Conservation (phyloP, 345 rosid species). For the Capsella bursapastoris region DNA sequence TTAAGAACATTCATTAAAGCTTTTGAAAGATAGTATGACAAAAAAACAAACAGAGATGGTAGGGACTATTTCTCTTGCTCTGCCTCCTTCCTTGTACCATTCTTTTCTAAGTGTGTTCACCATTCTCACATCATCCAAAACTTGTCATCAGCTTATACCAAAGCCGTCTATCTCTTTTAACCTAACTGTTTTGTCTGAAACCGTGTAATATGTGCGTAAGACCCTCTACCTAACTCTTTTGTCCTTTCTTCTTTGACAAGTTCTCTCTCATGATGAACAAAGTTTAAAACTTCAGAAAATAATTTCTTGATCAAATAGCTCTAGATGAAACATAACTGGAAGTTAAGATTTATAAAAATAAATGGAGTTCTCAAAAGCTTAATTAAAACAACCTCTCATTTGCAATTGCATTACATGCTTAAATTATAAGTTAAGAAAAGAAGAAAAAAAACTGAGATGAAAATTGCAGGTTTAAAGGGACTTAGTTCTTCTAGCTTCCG, state of each 20-base stretch:
- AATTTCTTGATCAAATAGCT: not conserved
- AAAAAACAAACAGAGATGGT: not conserved
- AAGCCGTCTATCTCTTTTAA: not conserved
- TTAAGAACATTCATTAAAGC: not conserved
- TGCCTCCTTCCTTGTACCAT: conserved; percentile 4
- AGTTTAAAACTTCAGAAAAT: not conserved
- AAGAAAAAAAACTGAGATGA: conserved; percentile 18
- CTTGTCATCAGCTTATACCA: not conserved
- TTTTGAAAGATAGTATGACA: not conserved
- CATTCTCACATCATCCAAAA: conserved; percentile 31
- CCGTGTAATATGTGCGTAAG: not conserved
- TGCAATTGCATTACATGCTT: conserved; percentile 35
- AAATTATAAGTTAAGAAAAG: conserved; percentile 1
- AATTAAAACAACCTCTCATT: conserved; percentile 10
- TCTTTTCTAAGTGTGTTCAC: not conserved
- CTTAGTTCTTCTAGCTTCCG: conserved; percentile 32
- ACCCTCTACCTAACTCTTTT: conserved; percentile 2
- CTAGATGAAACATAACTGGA: conserved; percentile 20
- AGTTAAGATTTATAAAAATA: conserved; percentile 26
- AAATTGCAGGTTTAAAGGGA: conserved; percentile 17
- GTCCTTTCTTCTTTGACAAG: not conserved
- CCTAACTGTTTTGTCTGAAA: conserved; percentile 10
- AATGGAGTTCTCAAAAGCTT: conserved; percentile 27
- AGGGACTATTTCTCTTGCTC: conserved; percentile 7
- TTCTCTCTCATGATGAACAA: not conserved